phyloP scores from a whole-genome alignment of 306 rosid genomes.

The Rubus parviflorus region DNA sequence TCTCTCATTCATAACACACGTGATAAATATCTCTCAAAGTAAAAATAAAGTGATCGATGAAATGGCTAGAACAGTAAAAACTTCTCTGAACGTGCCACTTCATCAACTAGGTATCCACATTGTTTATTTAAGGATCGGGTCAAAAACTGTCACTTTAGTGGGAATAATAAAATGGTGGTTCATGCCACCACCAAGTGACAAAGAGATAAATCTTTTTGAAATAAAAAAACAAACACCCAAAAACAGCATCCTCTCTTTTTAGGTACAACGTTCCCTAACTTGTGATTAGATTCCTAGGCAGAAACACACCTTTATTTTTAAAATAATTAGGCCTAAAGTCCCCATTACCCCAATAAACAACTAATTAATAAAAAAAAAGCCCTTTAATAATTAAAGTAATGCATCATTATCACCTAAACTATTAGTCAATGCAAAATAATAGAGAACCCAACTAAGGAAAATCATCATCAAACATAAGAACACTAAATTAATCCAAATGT shows the following conservation, averaged over 20 bases:
- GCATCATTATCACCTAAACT: constrained; percentile 21
- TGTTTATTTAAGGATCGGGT: background rate
- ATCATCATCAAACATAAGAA: background rate
- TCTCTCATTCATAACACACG: background rate
- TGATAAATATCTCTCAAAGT: no score
- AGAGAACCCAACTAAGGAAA: constrained; percentile 3
- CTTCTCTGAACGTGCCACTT: no score
- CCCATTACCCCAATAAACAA: constrained; percentile 26
- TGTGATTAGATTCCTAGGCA: constrained; percentile 60
- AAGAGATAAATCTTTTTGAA: background rate
- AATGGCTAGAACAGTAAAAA: no score
- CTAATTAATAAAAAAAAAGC: background rate
- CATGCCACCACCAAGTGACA: constrained; percentile 16
- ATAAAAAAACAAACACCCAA: background rate
- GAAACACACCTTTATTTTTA: constrained; percentile 20
- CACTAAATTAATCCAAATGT: background rate
- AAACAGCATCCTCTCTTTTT: constrained; percentile 30
- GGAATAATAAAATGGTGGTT: constrained; percentile 14
- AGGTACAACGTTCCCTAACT: constrained; percentile 38
- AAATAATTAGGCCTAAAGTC: constrained; percentile 26
- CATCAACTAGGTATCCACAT: no score
- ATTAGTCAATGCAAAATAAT: constrained; percentile 14
- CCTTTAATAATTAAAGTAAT: background rate
- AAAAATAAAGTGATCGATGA: no score
- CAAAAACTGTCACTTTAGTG: constrained; percentile 15